Conservation (phyloP, 768 basidiomycete genomes). For the Lepiota venenata region DNA sequence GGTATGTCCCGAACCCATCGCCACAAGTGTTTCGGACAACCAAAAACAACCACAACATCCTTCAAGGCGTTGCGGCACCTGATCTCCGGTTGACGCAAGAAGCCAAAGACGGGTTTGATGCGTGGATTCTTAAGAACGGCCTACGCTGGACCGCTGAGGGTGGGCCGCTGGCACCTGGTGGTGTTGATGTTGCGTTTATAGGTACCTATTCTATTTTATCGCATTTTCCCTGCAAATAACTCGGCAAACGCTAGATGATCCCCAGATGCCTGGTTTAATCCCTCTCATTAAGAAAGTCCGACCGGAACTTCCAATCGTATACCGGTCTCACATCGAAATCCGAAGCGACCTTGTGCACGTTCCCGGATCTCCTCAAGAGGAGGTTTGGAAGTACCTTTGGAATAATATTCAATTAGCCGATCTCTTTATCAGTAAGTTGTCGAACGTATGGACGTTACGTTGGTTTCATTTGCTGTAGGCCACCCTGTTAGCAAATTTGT, state of each 20-base stretch:
- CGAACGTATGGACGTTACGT: not conserved
- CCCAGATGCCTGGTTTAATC: slow-evolving; percentile 94
- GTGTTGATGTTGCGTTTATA: slow-evolving; percentile 87
- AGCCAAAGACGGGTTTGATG: slow-evolving; percentile 76
- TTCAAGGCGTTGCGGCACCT: slow-evolving; percentile 87
- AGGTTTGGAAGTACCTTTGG: slow-evolving; percentile 95
- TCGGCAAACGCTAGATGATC: slow-evolving; percentile 52
- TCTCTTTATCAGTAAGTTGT: slow-evolving; percentile 74
- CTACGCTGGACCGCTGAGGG: slow-evolving; percentile 84
- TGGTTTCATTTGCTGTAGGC: slow-evolving; percentile 26
- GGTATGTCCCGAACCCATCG: slow-evolving; percentile 88
- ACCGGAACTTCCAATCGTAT: slow-evolving; percentile 85
- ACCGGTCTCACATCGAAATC: slow-evolving; percentile 95
- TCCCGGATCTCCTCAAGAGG: slow-evolving; percentile 79
- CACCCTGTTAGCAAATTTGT: slow-evolving; percentile 96
- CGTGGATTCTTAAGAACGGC: slow-evolving; percentile 90
- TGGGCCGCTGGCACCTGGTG: slow-evolving; percentile 79
- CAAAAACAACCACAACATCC: slow-evolving; percentile 93
- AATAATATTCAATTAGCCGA: slow-evolving; percentile 88
- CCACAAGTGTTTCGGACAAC: slow-evolving; percentile 91
- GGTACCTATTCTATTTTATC: slow-evolving; percentile 37
- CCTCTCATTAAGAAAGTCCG: slow-evolving; percentile 85
- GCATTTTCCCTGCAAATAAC: not conserved
- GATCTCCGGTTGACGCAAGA: slow-evolving; percentile 75
- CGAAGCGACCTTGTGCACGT: slow-evolving; percentile 84